Evolutionary conservation across 768 basidiomycete species (phyloP), one percentile per base, ranked within the genome.

Genomic region (Russula vinacea): DNA sequence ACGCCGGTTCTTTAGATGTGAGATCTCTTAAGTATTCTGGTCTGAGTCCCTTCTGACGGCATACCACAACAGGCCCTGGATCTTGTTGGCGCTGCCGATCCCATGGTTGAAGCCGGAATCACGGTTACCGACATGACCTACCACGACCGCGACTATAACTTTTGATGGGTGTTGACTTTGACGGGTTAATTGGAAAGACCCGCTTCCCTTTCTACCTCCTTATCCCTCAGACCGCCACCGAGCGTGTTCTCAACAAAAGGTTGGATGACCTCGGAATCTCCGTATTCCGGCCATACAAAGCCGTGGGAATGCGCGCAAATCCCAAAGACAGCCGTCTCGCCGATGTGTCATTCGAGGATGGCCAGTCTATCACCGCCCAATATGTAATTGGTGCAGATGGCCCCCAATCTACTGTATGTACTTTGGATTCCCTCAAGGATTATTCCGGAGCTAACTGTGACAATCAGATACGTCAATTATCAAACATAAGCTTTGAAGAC

Each of bases 371-470:
- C 44, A 75, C 71, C 4, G 71, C 82, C 16, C 76, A 76, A 37
- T 83, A 81, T 69, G 77, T 84, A 5, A 67, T 84, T 32, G 83
- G 80, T 26, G 81, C 83, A 7, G 83, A 85, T 68, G 83, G 83
- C 4, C 72, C 80, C 2, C 75, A 70, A 62, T 84, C 82, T 0
- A 66, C 70, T 35, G 83, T 83, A 68, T 53, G 77, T 69, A 65
- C 54, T 5, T 5, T 37, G 45, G 10, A 35, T 29, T 35, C 11
- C 35, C 8, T 51, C 29, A n/a, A 29, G 8, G 39, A 39, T 54
- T 24, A 22, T 22, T 52, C 50, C 35, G 13, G 69, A 9, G n/a
- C 14, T 40, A 40, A 60, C 52, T 62, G 19, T 56, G 37, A 33
- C 2, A 6, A 11, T 35, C 33, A 84, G 83, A 69, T 83, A 26